These are phyloP conservation scores for Sugiyamaella xylanicola DNA, from an alignment of 1,139 yeast species.

Conservation along the genomic window DNA sequence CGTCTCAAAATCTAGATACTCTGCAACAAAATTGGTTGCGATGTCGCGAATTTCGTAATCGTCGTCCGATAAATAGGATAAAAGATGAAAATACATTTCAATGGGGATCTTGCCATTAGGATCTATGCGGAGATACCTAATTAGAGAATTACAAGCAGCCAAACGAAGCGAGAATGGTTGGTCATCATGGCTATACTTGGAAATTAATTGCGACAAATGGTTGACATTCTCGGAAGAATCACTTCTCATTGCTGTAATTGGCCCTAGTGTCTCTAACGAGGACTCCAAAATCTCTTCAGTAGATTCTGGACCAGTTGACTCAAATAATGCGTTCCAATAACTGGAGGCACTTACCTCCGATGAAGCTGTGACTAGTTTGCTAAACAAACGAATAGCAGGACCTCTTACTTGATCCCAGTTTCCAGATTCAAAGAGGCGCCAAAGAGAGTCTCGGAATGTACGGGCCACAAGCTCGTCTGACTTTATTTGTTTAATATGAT, in stretches of 20 bases:
- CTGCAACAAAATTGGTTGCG: slow-evolving; percentile 30
- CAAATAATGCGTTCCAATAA: slow-evolving; percentile 36
- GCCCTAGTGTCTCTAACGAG: slow-evolving; percentile 55
- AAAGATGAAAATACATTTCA: slow-evolving; percentile 40
- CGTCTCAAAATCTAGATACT: slow-evolving; percentile 30
- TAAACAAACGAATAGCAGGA: slow-evolving; percentile 47
- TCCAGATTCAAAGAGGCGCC: slow-evolving; percentile 35
- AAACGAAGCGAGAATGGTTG: slow-evolving; percentile 51
- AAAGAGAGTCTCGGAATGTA: slow-evolving; percentile 38
- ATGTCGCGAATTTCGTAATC: slow-evolving; percentile 46
- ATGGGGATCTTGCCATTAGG: slow-evolving; percentile 3
- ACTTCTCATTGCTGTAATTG: slow-evolving; percentile 41
- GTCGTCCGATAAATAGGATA: slow-evolving; percentile 58
- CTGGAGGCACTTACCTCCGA: slow-evolving; percentile 15
- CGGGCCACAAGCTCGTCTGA: background rate
- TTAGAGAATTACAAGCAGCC: slow-evolving; percentile 52
- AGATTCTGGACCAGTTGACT: slow-evolving; percentile 33
- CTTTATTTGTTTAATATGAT: slow-evolving; percentile 2
- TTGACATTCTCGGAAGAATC: slow-evolving; percentile 24
- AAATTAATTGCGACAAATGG: slow-evolving; percentile 43
- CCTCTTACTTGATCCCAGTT: slow-evolving; percentile 51
- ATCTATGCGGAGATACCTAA: slow-evolving; percentile 34
- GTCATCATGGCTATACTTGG: slow-evolving; percentile 46
- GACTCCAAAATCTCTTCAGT: slow-evolving; percentile 54
- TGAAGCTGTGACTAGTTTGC: slow-evolving; percentile 31